Base-by-base conservation (phyloP, 305 asterid genomes). In the Rubia balearica region DNA sequence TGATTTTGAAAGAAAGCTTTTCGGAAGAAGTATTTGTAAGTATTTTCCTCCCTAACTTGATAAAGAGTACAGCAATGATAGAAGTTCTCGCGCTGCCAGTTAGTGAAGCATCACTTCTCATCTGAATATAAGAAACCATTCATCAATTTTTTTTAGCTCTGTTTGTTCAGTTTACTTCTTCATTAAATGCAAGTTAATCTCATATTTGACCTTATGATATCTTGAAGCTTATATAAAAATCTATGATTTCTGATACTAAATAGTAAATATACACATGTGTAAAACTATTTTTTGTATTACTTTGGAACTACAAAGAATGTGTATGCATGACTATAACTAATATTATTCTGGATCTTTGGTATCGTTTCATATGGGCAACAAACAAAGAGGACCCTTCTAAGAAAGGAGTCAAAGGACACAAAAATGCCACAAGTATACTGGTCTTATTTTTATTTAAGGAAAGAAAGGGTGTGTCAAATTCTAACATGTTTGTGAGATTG, bases 21-120 rank as follows among this genome's bases (percentile, higher is more conserved):
- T 88, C 13, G 82, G 84, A 53, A 74, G 74, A 33, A 81, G 78
- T 73, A 72, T 83, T 74, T 82, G 96, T 91, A 88, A 65, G 98
- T 78, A 69, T 65, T 3, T 27, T 2, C 22, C 65, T 59, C 30
- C 48, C 41, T 68, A 38, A 7, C 36, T 70, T 51, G 21, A 49
- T 33, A 13, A 21, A 22, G 33, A 51, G 51, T n/a, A 51, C 48
- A 30, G 22, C 38, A 33, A 36, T 57, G 11, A 56, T 12, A 69
- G 10, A 19, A 19, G 55, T 38, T n/a, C 8, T 69, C 8, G 66
- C 17, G 12, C 17, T 64, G 16, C 13, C 16, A 64, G 3, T 40
- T 17, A 62, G 24, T 40, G 51, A 64, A 11, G 68, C 68, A 51
- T 51, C 59, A 16, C 59, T 5, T 51, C 57, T 51, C 57, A 51